Base-by-base conservation (phyloP, 371 early-diverging fungal genomes). In the Dichotomocladium elegans region DNA sequence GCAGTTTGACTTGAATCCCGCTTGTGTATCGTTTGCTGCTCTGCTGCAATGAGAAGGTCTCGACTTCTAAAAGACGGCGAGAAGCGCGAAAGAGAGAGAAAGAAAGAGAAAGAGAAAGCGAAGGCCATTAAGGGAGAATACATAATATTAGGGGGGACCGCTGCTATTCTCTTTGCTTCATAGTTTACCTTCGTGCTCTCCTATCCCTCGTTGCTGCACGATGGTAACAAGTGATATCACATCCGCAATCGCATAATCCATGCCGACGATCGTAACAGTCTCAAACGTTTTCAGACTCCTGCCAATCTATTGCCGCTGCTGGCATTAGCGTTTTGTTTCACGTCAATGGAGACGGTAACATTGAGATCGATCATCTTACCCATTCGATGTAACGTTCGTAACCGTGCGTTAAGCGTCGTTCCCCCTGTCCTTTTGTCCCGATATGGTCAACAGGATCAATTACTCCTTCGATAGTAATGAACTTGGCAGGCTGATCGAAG, bases 371-470 rank as follows among this genome's bases (percentile, higher is more conserved):
- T 35, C 1, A 10, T 8, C 42, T 27, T 67, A 72, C 72, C 70
- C 70, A 73, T 34, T 62, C 65, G 37, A 73, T 56, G 31, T 73
- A 73, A 24, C 68, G 54, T 44, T 73, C 70, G 31, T 73, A 73
- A 7, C 70, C 74, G 51, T 73, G 74, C 19, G 63, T 61, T 49
- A 33, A 37, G 46, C 31, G 27, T 49, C 27, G 35, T 35, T 29
- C 22, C 9, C 53, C 31, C 5, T 24, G 6, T 7, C 31, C 51
- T 51, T 35, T 41, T 1, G 55, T 47, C 11, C 53, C 44, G 6
- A 48, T 46, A 35, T 48, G 49, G 27, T 55, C 49, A 7, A 72
- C 55, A 10, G 73, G 73, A 40, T 72, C 58, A 29, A 72, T 68
- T 7, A 62, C 63, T 53, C 66, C 58, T 47, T 68, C 69, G 30